Percentiles rank a stretch among this genome's conserved stretches.
Conservation (phyloP, 805 yeast species). For the Diddensiella transvaalensis region DNA sequence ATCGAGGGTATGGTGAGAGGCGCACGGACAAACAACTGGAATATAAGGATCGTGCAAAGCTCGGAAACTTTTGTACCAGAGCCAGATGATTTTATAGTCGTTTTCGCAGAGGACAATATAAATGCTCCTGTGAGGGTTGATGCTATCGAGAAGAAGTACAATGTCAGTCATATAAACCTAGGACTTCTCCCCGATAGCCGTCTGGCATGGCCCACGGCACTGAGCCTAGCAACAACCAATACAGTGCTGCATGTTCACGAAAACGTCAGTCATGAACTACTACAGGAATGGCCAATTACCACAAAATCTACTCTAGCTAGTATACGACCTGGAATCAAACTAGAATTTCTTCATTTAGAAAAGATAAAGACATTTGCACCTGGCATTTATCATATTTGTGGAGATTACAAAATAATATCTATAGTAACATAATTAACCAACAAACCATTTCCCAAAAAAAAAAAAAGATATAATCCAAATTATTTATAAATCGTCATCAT, state of each 20-base stretch:
- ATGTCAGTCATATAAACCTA: constrained; percentile 61
- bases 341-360: constrained; percentile 44
- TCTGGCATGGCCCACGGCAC: constrained; percentile 55
- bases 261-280: constrained; percentile 50
- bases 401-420: constrained; percentile 36
- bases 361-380: constrained; percentile 85
- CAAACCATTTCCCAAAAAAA: neutral
- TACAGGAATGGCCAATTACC: constrained; percentile 35
- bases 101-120: constrained; percentile 65
- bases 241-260: constrained; percentile 63
- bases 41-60: constrained; percentile 35
- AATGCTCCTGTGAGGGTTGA: constrained; percentile 40
- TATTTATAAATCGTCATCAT: constrained; percentile 8
- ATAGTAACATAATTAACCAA: neutral
- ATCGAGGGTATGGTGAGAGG: constrained; percentile 66
- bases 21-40: constrained; percentile 43
- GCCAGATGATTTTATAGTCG: constrained; percentile 38
- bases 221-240: constrained; percentile 13
- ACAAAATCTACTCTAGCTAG: constrained; percentile 17
- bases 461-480: no score
- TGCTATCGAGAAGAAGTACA: neutral
- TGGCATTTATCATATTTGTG: constrained; percentile 74
- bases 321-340: neutral
- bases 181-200: constrained; percentile 75
- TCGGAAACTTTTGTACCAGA: constrained; percentile 33